Evolutionary conservation across 495 filamentous ascomycete species (phyloP), one percentile per base, ranked within the genome.

Genomic region (Penicillium antarcticum): DNA sequence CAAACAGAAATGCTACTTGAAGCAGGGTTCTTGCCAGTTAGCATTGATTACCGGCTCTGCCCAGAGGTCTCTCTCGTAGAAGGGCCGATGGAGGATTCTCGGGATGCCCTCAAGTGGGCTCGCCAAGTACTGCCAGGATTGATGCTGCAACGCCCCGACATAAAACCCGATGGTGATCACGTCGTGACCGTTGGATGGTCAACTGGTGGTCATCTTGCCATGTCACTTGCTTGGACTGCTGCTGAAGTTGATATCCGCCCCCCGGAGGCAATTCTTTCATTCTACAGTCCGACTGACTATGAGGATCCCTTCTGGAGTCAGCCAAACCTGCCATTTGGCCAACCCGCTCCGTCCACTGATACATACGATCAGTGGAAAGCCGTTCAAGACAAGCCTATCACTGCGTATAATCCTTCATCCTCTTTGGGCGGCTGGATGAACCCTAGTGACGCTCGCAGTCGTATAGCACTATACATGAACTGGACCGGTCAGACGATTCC

Each of bases 171-270:
- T 48, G 58, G 57, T 0, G 41, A 60, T 12, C 62, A 55, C 35
- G 66, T 83, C 6, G 72, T 76, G 4, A 72, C 64, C 0, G 58
- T 84, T 5, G 79, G 81, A 0, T 84, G 80, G 80, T 82, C 79
- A 0, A 68, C 72, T 0, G 80, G 80, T 5, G 80, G 77, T 1
- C 69, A 72, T 16, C 63, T 84, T 0, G 79, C 79, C 10, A 72
- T 82, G 67, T 62, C 72, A 5, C 33, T 74, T 0, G 75, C 48
- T 0, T 82, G 61, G 60, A 78, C 76, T 1, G 53, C 69, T 0
- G 29, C 35, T 0, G 24, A 47, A 12, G 8, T 14, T 6, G 67
- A 65, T 0, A 13, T 80, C 1, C 34, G 21, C 11, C 69, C 77
- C 1, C 78, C 79, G 0, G 46, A 71, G 4, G 79, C 72, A 0